A percentile compares a stretch with the other conserved stretches of the same genome.
Conservation (phyloP, 257 asterid species). For the Solanum stenotomum region DNA sequence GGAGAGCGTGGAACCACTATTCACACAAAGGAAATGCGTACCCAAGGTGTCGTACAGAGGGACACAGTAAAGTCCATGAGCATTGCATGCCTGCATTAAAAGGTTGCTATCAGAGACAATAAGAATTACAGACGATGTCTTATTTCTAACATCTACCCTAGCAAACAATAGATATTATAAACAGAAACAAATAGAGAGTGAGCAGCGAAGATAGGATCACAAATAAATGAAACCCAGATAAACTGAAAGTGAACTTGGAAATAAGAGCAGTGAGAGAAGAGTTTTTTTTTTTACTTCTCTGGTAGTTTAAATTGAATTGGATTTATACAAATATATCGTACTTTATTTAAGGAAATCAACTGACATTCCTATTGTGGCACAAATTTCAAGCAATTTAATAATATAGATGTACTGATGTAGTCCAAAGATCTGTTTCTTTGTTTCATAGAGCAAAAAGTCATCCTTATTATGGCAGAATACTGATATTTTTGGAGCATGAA, state of each 20-base stretch:
- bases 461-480: neutral
- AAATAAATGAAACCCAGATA: neutral
- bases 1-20: neutral
- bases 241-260: neutral
- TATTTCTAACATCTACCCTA: no score
- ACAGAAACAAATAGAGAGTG: neutral
- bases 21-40: conserved; percentile 6
- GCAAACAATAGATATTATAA: neutral
- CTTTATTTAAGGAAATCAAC: neutral
- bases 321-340: neutral
- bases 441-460: neutral
- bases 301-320: neutral
- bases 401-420: neutral
- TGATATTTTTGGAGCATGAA: neutral
- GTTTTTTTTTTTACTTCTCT: neutral
- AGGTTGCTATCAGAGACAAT: conserved; percentile 11
- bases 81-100: conserved; percentile 88
- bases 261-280: neutral
- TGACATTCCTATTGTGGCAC: neutral
- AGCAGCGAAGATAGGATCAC: neutral
- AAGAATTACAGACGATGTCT: no score
- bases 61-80: conserved; percentile 87
- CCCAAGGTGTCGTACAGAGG: conserved; percentile 98
- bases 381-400: neutral
- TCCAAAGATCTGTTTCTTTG: neutral